phyloP scores from a whole-genome alignment of 1,284 basidiomycete species.

The Irpex lacteus region DNA sequence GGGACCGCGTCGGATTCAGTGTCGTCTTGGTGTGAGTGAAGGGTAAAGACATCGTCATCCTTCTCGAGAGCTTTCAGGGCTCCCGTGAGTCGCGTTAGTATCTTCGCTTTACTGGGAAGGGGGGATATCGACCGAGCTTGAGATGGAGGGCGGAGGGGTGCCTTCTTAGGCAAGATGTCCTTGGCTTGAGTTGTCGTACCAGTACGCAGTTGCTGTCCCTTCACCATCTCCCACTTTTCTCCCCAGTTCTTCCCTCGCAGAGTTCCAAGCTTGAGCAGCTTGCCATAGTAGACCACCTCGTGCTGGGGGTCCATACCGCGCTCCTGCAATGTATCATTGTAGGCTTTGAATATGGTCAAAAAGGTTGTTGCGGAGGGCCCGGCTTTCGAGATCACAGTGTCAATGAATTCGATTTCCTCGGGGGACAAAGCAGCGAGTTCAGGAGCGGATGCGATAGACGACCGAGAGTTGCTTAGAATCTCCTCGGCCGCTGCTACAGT shows the following conservation, averaged over 20 bases:
- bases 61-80: constrained; percentile 17
- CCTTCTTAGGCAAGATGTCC: neutral
- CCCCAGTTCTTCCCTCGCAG: constrained; percentile 73
- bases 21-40: constrained; percentile 43
- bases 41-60: constrained; percentile 43
- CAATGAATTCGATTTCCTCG: constrained; percentile 67
- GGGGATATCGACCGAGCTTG: constrained; percentile 12
- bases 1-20: constrained; percentile 23
- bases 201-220: constrained; percentile 43
- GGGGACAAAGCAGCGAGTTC: constrained; percentile 58
- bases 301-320: constrained; percentile 71
- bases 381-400: constrained; percentile 68
- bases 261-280: constrained; percentile 75
- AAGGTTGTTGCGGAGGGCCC: constrained; percentile 67
- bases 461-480: constrained; percentile 41
- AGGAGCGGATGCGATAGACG: constrained; percentile 42
- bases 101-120: constrained; percentile 17
- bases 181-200: neutral
- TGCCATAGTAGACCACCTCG: constrained; percentile 78
- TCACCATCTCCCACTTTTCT: constrained; percentile 73
- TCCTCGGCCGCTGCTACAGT: constrained; percentile 22
- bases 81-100: constrained; percentile 20
- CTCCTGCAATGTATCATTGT: constrained; percentile 71
- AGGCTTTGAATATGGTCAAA: constrained; percentile 75
- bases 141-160: constrained; percentile 3